Conservation (phyloP, 257 asterid genomes). For the Mitragyna speciosa region DNA sequence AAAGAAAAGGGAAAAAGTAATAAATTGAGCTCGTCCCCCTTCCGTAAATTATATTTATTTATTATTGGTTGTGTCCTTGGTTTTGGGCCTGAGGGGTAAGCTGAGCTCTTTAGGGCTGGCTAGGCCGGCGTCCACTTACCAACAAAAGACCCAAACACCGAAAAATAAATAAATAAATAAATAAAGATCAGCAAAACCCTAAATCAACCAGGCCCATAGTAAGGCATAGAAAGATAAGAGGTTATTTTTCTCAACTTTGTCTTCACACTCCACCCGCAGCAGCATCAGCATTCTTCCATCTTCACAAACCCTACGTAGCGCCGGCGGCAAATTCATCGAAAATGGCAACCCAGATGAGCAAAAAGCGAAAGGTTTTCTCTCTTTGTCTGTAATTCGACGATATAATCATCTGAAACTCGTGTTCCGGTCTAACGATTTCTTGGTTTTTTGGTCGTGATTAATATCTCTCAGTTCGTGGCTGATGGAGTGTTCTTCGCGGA, state of each 20-base stretch:
- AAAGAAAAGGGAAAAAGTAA: too few species aligned
- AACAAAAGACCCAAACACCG: too few species aligned
- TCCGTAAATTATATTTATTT: too few species aligned
- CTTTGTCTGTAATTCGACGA: background rate
- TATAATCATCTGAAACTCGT: too few species aligned
- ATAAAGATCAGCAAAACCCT: slow-evolving; percentile 11
- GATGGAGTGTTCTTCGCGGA: slow-evolving; percentile 74
- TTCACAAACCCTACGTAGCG: background rate
- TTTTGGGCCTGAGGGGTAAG: background rate
- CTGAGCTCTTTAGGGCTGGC: background rate
- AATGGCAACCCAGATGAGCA: slow-evolving; percentile 40
- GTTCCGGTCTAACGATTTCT: background rate
- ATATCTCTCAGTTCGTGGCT: slow-evolving; percentile 51
- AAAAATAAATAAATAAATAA: too few species aligned
- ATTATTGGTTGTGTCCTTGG: background rate
- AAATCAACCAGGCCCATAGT: background rate
- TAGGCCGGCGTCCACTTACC: background rate
- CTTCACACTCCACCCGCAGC: background rate
- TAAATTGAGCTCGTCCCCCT: too few species aligned
- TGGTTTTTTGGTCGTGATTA: background rate
- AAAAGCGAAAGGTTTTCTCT: slow-evolving; percentile 31
- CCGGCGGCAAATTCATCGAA: slow-evolving; percentile 5
- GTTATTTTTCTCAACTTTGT: too few species aligned
- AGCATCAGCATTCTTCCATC: background rate
- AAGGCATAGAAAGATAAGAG: background rate